A percentile compares a stretch with the other conserved stretches of the same genome.
Conservation (phyloP, 306 rosid genomes). For the Purshia tridentata region DNA sequence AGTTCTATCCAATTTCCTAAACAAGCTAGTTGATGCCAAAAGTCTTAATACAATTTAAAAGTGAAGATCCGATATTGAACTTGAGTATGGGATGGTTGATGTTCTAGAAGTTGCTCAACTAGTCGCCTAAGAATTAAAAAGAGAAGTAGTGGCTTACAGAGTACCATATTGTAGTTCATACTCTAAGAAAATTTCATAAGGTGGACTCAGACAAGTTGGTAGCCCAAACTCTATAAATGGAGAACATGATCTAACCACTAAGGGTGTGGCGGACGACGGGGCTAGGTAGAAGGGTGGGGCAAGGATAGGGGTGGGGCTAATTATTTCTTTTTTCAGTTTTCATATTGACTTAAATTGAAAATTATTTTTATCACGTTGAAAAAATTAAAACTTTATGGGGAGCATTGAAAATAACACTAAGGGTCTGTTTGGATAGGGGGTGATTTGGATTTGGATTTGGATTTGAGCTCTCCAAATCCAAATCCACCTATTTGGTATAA, state of each 20-base stretch:
- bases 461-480: no score
- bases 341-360: no score
- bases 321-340: no score
- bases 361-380: no score
- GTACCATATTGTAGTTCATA: slow-evolving; percentile 58
- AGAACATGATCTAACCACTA: slow-evolving; percentile 42
- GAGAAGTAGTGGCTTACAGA: slow-evolving; percentile 57
- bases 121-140: slow-evolving; percentile 67
- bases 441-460: no score
- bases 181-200: slow-evolving; percentile 62
- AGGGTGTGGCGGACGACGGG: no score
- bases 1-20: slow-evolving; percentile 27
- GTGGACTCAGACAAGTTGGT: slow-evolving; percentile 46
- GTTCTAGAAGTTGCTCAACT: slow-evolving; percentile 57
- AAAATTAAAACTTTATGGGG: no score
- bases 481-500: no score
- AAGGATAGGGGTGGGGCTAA: no score
- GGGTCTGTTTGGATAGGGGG: no score
- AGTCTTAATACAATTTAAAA: slow-evolving; percentile 24
- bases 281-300: no score
- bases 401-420: no score
- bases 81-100: slow-evolving; percentile 50
- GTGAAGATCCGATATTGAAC: slow-evolving; percentile 45
- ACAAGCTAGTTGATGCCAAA: slow-evolving; percentile 29
- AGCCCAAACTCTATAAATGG: slow-evolving; percentile 65